Evolutionary conservation across 2,329 filamentous ascomycete genomes (phyloP), one percentile per base, ranked within the genome.

Genomic region (Hypoxylon sp.): DNA sequence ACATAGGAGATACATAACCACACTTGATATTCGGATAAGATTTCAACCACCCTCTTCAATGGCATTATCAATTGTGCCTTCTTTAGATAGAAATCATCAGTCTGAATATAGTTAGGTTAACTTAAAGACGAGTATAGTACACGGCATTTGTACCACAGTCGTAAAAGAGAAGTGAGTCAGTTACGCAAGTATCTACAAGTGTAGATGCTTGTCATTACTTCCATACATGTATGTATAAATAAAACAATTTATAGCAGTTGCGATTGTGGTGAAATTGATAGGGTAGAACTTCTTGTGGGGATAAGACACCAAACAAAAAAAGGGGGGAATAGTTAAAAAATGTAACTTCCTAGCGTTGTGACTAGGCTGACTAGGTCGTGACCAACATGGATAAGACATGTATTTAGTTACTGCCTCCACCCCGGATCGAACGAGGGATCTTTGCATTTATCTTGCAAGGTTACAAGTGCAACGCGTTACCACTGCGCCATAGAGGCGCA

Each of bases 391-490:
- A 63, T 44, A 48, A n/a, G 51, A 61, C 59, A 54, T 47, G 29
- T 52, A 52, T 31, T 6, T 52, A 52, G n/a, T 35, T 52, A 42
- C 33, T 44, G 76, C 77, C 74, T 77, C 74, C 76, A 75, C 71
- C 73, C 74, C 71, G 76, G 76, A 73, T 78, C 74, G 77, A 79
- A 79, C 76, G 70, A 74, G 72, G 72, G 76, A 78, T 76, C 76
- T 78, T 76, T 73, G 76, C 76, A 79, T 65, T 14, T 42, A 19
- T 53, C 48, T 61, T 60, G 58, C 47, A 17, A n/a, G 24, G 13
- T 77, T 78, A 78, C 76, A 75, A 78, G 76, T 78, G 76, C 77
- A 74, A 76, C 77, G 76, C 76, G 76, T 76, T 79, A 78, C 77
- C 75, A 76, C 75, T 78, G 73, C 75, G 75, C 75, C 72, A 78